Conservation (phyloP, 1,139 yeast genomes). For the Blastobotrys petasosporus region DNA sequence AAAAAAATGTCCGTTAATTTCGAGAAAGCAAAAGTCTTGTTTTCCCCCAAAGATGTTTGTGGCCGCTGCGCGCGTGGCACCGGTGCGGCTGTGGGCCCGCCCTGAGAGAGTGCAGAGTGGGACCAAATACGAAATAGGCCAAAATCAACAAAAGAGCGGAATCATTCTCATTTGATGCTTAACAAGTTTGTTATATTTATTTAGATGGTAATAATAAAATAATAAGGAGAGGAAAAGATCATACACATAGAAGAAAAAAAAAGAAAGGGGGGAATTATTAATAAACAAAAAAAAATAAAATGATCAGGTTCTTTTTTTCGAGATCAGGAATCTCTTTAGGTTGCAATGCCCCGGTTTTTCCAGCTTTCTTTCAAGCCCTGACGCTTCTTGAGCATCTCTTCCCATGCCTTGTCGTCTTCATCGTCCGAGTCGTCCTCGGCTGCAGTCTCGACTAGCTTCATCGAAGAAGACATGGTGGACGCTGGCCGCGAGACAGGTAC, state of each 20-base stretch:
- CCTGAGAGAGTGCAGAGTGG: too few relatives aligned
- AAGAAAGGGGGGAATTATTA: too few relatives aligned
- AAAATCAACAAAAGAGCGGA: too few relatives aligned
- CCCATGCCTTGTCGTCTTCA: slow-evolving; percentile 34
- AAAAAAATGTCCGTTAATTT: not conserved
- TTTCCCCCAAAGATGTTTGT: too few relatives aligned
- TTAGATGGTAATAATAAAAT: not conserved
- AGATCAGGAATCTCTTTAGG: not conserved
- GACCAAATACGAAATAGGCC: too few relatives aligned
- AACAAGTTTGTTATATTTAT: too few relatives aligned
- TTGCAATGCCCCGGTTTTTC: slow-evolving; percentile 18
- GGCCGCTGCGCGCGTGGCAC: not conserved
- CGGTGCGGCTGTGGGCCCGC: not conserved
- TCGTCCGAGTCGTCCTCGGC: slow-evolving; percentile 32
- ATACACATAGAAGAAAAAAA: too few relatives aligned
- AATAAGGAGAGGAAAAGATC: not conserved
- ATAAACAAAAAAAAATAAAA: not conserved
- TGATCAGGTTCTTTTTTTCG: too few relatives aligned
- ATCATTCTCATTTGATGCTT: too few relatives aligned
- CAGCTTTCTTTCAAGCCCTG: slow-evolving; percentile 27
- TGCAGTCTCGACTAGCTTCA: slow-evolving; percentile 14
- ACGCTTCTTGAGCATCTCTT: slow-evolving; percentile 29
- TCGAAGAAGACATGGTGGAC: slow-evolving; percentile 12
- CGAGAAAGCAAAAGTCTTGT: too few relatives aligned
- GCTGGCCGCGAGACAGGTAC: slow-evolving; percentile 7